A percentile compares a stretch with the other conserved stretches of the same genome.
These are phyloP conservation scores for Oxyria digyna DNA, from an alignment of 148 eudicot species.

Conservation along the genomic window DNA sequence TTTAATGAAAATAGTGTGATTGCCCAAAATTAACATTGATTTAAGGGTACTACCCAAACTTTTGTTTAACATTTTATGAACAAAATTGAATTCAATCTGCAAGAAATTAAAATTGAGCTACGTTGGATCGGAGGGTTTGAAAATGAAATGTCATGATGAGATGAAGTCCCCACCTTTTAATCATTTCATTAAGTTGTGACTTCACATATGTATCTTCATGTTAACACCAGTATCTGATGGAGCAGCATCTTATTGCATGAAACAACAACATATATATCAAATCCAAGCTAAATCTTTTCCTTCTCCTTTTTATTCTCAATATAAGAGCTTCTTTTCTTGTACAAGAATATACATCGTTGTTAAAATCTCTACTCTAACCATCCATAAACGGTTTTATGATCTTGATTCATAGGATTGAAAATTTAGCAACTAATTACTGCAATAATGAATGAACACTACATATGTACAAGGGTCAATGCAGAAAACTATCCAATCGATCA, in stretches of 20 bases:
- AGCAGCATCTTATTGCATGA: neutral
- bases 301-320: too few relatives aligned
- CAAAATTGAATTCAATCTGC: neutral
- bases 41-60: neutral
- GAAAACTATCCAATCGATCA: neutral
- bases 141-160: constrained; percentile 1
- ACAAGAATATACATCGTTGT: too few relatives aligned
- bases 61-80: neutral
- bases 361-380: too few relatives aligned
- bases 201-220: neutral
- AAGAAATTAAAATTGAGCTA: neutral
- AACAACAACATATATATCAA: too few relatives aligned
- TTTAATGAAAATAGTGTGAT: too few relatives aligned
- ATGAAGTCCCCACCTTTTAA: neutral
- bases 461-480: neutral
- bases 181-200: neutral
- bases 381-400: too few relatives aligned
- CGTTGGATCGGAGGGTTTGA: neutral
- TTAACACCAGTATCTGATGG: neutral
- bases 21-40: too few relatives aligned
- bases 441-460: neutral
- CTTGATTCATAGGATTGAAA: too few relatives aligned
- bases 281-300: too few relatives aligned
- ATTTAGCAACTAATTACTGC: too few relatives aligned
- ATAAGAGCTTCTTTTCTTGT: too few relatives aligned